Conservation (phyloP, 2,329 filamentous ascomycete genomes). For the Metarhizium guizhouense region DNA sequence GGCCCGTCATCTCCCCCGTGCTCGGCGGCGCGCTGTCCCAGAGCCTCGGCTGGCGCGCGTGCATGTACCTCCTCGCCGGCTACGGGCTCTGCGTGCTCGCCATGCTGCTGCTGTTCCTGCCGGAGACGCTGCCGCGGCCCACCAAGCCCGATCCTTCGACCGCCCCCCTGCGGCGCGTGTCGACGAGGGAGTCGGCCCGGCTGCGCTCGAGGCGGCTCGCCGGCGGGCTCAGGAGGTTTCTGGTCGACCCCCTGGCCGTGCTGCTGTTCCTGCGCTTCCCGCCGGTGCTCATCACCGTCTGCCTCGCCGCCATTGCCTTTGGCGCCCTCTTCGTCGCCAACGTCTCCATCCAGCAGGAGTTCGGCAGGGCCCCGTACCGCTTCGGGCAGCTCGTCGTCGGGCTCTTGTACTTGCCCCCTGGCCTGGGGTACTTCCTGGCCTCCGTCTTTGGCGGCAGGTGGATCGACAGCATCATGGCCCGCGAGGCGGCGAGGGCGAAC, state of each 20-base stretch:
- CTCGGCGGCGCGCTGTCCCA: slow-evolving; percentile 66
- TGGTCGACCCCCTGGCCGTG: slow-evolving; percentile 66
- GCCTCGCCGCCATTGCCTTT: slow-evolving; percentile 67
- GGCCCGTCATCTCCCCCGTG: slow-evolving; percentile 67
- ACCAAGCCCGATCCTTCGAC: slow-evolving; percentile 7
- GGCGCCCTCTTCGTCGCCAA: slow-evolving; percentile 69
- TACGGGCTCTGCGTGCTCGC: slow-evolving; percentile 54
- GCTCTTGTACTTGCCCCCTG: slow-evolving; percentile 67
- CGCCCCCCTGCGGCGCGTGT: slow-evolving; percentile 33
- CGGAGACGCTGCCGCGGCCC: slow-evolving; percentile 50
- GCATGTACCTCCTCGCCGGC: slow-evolving; percentile 67
- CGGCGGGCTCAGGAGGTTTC: slow-evolving; percentile 45
- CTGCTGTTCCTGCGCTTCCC: slow-evolving; percentile 66
- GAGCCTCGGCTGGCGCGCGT: slow-evolving; percentile 63
- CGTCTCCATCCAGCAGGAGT: slow-evolving; percentile 65
- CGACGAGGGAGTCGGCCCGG: slow-evolving; percentile 54
- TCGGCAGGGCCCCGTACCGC: slow-evolving; percentile 56
- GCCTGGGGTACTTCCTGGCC: slow-evolving; percentile 61
- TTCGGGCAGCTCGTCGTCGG: slow-evolving; percentile 63
- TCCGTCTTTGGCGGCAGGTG: slow-evolving; percentile 64
- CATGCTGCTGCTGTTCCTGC: slow-evolving; percentile 51
- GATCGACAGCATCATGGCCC: slow-evolving; percentile 74
- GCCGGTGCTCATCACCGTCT: slow-evolving; percentile 63
- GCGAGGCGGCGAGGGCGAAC: slow-evolving; percentile 61
- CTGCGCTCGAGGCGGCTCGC: slow-evolving; percentile 45